These are phyloP conservation scores for Tuber umbilicatum DNA, from an alignment of 495 filamentous ascomycete genomes.

Conservation along the genomic window DNA sequence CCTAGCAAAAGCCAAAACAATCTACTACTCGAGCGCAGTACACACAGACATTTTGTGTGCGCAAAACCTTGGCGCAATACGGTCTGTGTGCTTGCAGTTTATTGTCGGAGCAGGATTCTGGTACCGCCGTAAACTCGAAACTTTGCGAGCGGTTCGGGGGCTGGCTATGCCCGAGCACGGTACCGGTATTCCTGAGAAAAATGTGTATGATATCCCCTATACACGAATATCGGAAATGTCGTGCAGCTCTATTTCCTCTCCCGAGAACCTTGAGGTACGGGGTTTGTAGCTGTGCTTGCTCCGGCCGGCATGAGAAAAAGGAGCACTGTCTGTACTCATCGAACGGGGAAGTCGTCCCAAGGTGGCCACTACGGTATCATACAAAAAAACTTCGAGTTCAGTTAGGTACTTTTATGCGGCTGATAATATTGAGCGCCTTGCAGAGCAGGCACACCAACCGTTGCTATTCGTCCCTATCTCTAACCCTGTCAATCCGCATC, in stretches of 20 bases:
- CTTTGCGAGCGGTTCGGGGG: background rate
- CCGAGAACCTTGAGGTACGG: conserved; percentile 17
- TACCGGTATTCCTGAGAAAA: no score
- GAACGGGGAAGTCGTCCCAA: conserved; percentile 19
- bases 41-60: conserved; percentile 5
- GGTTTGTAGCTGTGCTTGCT: conserved; percentile 21
- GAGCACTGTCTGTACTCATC: conserved; percentile 2
- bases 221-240: conserved; percentile 21
- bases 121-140: background rate
- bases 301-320: conserved; percentile 24
- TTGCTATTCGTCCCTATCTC: conserved; percentile 36
- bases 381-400: conserved; percentile 23
- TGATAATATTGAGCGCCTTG: conserved; percentile 35
- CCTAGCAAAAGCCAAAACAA: background rate
- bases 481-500: conserved; percentile 20
- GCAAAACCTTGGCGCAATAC: background rate
- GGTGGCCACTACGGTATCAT: conserved; percentile 9
- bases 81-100: conserved; percentile 4
- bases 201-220: background rate
- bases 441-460: conserved; percentile 17
- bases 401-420: conserved; percentile 38
- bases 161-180: background rate
- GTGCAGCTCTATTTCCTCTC: conserved; percentile 24
- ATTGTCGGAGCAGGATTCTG: background rate
- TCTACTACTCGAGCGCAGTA: background rate